Base-by-base conservation (phyloP, 768 basidiomycete species). In the Mycena belliarum region DNA sequence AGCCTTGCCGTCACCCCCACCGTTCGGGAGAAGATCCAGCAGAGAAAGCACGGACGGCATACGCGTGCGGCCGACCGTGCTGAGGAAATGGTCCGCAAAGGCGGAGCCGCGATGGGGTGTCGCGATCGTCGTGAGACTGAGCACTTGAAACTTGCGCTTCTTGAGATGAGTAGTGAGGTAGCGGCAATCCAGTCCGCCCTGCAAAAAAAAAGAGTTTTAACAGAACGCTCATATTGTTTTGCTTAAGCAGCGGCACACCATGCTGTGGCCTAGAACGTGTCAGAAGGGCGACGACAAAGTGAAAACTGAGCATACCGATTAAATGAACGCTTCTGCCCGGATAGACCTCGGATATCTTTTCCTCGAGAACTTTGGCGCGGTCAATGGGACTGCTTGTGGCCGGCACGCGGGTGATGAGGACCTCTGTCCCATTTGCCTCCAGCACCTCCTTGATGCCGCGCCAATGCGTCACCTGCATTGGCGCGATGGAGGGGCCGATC, bases 371-470 rank as follows among this genome's bases (percentile, higher is more conserved):
- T 64, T 87, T 86, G 2, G 97, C 97, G 52, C 97, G 82, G 63
- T 97, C 92, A 48, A 87, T 75, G 16, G 94, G 91, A 21, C 89
- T 89, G 65, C 91, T 91, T 2, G 93, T 96, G 0, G 94, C 94
- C 1, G 97, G 95, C 0, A 98, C 95, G 15, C 93, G 85, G 0
- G 95, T 94, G 66, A 98, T 91, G 65, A 98, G 82, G 33, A 98
- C 91, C 69, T 98, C 89, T 14, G 82, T 83, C 18, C 93, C 95
- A 68, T 90, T 94, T 35, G 89, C 82, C 66, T 95, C 88, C 8
- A 99, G 79, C 18, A 91, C 94, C 69, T 98, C 93, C 67, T 90
- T 88, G 62, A 99, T 96, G 8, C 97, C 97, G 35, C 96, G 83
- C 97, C 97, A 99, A 71, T 99, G 95, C 2, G 89, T 81, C 40